Conservation (phyloP, 2,329 filamentous ascomycete genomes). For the Monosporascus ibericus region DNA sequence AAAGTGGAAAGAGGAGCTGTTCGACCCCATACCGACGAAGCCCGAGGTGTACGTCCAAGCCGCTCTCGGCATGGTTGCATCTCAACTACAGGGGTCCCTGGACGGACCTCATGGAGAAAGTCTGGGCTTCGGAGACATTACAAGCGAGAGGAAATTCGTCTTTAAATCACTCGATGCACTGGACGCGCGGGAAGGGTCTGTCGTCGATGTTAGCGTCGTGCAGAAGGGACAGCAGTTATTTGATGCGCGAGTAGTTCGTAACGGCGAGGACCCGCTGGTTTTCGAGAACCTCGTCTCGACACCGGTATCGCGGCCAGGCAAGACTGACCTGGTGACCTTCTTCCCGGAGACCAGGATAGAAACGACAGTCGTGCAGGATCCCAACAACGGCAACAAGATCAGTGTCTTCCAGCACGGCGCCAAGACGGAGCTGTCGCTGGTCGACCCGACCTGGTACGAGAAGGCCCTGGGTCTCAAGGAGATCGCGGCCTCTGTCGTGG, state of each 20-base stretch:
- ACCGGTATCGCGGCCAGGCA: slow-evolving; percentile 7
- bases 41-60: slow-evolving; percentile 82
- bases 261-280: slow-evolving; percentile 31
- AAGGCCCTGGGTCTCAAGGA: slow-evolving; percentile 83
- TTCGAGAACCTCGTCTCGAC: slow-evolving; percentile 39
- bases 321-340: slow-evolving; percentile 57
- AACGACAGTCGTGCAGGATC: slow-evolving; percentile 65
- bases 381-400: slow-evolving; percentile 48
- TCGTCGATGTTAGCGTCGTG: slow-evolving; percentile 47
- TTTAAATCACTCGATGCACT: slow-evolving; percentile 56
- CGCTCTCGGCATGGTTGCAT: slow-evolving; percentile 65
- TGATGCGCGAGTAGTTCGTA: slow-evolving; percentile 38
- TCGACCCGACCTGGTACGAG: slow-evolving; percentile 71
- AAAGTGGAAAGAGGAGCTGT: slow-evolving; percentile 77
- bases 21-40: slow-evolving; percentile 53
- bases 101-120: slow-evolving; percentile 39
- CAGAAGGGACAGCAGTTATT: slow-evolving; percentile 43
- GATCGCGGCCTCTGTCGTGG: slow-evolving; percentile 71
- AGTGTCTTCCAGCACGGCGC: slow-evolving; percentile 70
- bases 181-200: slow-evolving; percentile 56
- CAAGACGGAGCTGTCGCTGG: slow-evolving; percentile 53
- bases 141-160: slow-evolving; percentile 39
- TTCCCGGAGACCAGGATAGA: slow-evolving; percentile 76
- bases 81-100: slow-evolving; percentile 6
- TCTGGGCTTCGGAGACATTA: slow-evolving; percentile 48